Evolutionary conservation across 331 rosid genomes (phyloP).

Genomic region (Quercus phellos): DNA sequence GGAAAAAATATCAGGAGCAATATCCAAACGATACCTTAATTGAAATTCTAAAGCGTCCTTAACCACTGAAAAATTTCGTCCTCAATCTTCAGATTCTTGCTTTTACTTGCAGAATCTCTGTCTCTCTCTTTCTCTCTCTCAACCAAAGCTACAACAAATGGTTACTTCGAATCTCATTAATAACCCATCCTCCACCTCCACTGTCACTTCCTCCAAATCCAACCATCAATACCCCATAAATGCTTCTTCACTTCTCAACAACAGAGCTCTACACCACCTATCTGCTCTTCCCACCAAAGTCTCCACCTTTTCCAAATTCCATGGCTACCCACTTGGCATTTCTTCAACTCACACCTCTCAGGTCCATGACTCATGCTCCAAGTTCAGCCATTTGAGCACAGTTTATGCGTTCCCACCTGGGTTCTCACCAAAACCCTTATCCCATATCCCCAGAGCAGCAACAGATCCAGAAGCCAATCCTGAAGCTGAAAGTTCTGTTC

Average conservation of each 20-base stretch:
- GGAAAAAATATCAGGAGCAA: too few species aligned
- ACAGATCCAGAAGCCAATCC: conserved; percentile 41
- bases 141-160: conserved; percentile 26
- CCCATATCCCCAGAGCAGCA: conserved; percentile 41
- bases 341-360: conserved; percentile 34
- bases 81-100: neutral
- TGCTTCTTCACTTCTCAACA: conserved; percentile 27
- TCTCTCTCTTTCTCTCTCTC: neutral
- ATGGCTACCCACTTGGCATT: conserved; percentile 22
- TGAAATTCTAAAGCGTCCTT: neutral
- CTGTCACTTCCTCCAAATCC: conserved; percentile 41
- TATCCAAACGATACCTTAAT: neutral
- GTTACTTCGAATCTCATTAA: conserved; percentile 38
- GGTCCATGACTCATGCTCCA: conserved; percentile 30
- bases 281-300: conserved; percentile 5
- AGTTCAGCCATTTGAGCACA: conserved; percentile 25
- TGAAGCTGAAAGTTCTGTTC: conserved; percentile 36
- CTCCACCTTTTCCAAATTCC: conserved; percentile 7
- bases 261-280: conserved; percentile 10
- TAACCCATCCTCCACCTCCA: conserved; percentile 19
- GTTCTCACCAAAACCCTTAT: conserved; percentile 30
- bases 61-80: neutral
- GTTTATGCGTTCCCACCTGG: conserved; percentile 20
- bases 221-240: conserved; percentile 27
- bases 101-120: neutral